Evolutionary conservation across 176 grass and related monocot species (phyloP), one percentile per base, ranked within the genome.

Genomic region (Cenchrus purpureus): DNA sequence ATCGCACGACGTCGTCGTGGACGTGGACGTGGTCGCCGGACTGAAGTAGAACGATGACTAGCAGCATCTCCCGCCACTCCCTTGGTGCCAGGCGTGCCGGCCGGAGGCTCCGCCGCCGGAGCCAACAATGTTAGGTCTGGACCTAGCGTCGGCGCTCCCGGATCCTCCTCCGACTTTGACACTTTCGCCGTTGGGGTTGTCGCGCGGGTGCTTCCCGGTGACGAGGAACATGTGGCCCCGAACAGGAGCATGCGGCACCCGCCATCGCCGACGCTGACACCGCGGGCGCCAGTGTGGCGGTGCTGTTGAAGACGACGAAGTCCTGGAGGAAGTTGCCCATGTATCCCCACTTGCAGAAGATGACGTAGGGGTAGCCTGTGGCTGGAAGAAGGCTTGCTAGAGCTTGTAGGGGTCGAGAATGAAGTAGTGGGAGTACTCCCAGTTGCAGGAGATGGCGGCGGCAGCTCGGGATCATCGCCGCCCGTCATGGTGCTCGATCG

Each of bases 351-450:
- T 88, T 88, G 82, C 90, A 91, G 78, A 72, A 58, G 73, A 91
- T 77, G 65, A 83, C 50, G 65, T 85, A 88, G 49, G 83, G 57
- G 42, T 76, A 20, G 52, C 69, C 52, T 73, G 80, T 8, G 89
- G 89, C 84, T 75, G 80, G 89, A 91, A 91, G 85, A 61, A 91
- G 80, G 89, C 89, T 29, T 62, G 84, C 53, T 79, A 80, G 8
- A 53, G 89, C 80, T 84, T 87, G 89, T 91, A 91, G 0, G 89
- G 85, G 76, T 91, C 89, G 15, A 91, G 80, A 74, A 91, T 91
- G 85, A 87, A 91, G 85, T 91, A 87, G 89, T 91, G 84, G 80
- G 87, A 87, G 85, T 87, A 91, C 76, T 91, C 84, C 84, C 85
- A 87, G 75, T 84, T 83, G 75, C 86, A 77, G 0, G 78, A 12